phyloP scores from a whole-genome alignment of 257 asterid species.

The Nicotiana otophora region DNA sequence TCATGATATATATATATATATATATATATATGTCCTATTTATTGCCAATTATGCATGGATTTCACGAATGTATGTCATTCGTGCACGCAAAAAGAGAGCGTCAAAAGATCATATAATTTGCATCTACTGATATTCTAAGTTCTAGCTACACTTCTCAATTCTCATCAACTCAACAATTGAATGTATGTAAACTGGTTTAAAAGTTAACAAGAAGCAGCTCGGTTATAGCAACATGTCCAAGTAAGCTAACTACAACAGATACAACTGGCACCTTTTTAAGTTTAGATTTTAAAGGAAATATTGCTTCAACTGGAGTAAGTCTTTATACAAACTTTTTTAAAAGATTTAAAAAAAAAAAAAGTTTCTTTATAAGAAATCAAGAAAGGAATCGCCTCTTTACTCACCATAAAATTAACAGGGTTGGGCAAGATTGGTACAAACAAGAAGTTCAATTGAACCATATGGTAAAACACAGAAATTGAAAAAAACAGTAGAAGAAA shows the following conservation, averaged over 20 bases:
- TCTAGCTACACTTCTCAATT: neutral
- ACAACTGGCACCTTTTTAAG: neutral
- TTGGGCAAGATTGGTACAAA: neutral
- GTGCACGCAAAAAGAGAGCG: too few species aligned
- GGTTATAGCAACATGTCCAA: too few species aligned
- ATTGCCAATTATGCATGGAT: neutral
- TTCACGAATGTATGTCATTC: neutral
- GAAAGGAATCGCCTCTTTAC: neutral
- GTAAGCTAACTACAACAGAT: too few species aligned
- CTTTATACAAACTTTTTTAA: neutral
- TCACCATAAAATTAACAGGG: too few species aligned
- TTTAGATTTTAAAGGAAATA: neutral
- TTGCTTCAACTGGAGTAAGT: neutral
- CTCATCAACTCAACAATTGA: neutral
- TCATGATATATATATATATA: too few species aligned
- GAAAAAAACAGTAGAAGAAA: neutral
- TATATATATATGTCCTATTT: neutral
- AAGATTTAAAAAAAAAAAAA: neutral
- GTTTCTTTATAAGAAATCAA: neutral
- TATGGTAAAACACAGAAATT: neutral
- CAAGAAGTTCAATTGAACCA: neutral
- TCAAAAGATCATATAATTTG: neutral
- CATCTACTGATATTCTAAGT: neutral
- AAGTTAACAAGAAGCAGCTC: neutral
- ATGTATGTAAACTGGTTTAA: neutral